Evolutionary conservation across 805 yeast genomes (phyloP), one percentile per base, ranked within the genome.

Genomic region (Yarrowia sp.): DNA sequence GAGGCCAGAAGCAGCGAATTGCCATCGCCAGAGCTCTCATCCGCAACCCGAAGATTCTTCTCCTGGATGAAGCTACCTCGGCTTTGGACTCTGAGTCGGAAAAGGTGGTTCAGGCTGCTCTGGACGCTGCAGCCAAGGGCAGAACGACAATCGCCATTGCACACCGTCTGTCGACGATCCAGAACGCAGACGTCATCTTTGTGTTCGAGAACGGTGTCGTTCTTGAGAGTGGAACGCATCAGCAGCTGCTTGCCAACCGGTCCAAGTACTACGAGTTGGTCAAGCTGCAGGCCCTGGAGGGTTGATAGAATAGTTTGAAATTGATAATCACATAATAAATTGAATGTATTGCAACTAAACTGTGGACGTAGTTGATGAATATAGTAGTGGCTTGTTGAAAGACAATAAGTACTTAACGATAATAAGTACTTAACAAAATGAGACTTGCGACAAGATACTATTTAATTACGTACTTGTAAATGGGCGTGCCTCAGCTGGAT

Each of bases 81-180:
- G 87, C 88, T 1, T 72, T 84, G 35, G 87, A 84, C 68, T 78
- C 80, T 68, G 86, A 84, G 69, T 88, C 96, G 0, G 96, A 90
- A 72, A 78, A 85, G 33, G 83, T 83, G 68, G 89, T 90, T 62
- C 96, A 90, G 72, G 68, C 75, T 6, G 90, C 96, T 4, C 84
- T 86, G 63, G 81, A 80, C 24, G 77, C 74, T 13, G 93, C 89
- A 64, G 88, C 90, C 64, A 67, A 76, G 44, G 80, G 86, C 38
- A 85, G 96, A 69, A 89, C 96, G 2, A 86, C 90, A 32, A 76
- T 90, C 66, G 90, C 96, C 66, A 87, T 90, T 72, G 96, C 96
- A 4, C 96, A 90, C 74, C 78, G 96, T 66, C 78, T 90, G 74
- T 82, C 84, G 63, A 86, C 92, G 0, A 87, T 87, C 65, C 77